Base-by-base conservation (phyloP, 148 eudicot genomes). In the Amaranthus cruentus region DNA sequence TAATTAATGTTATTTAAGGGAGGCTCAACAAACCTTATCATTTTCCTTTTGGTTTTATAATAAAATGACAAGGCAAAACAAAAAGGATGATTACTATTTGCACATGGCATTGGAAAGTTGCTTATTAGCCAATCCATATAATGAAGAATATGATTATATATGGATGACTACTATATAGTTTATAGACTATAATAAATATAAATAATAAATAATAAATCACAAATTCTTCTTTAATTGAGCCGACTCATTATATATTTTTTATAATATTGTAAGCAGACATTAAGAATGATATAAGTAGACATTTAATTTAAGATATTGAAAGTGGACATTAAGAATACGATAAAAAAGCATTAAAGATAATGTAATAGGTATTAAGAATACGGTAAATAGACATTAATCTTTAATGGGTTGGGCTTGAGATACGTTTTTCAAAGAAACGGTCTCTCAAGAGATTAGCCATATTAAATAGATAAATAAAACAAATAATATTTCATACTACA, bases 21-120 rank as follows among this genome's bases (percentile, higher is more conserved):
- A 55, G 72, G 73, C 69, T 76, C 77, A 72, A 72, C 83, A 58
- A 80, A 81, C 74, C 77, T 76, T 81, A 81, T 76, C 71, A 75
- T 75, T 73, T 71, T 66, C 46, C 53, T 49, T 15, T 7, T 18
- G 73, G 58, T 57, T 60, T 66, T 72, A 72, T 76, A 7, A 60
- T 28, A 28, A 7, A 55, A 55, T 55, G 72, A 49, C 66, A 68
- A 74, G 28, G 73, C 60, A 69, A 80, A 71, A 65, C 74, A 73
- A 76, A 80, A 80, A 66, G 46, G 18, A 75, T 80, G 76, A 71
- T n/a, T 66, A 66, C 9, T 65, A 44, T 65, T 47, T 71, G 76
- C 83, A 80, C 83, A 80, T 80, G 83, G 83, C 61, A 9, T 49
- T 55, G n/a, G 11, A 70, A 69, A 62, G 55, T 69, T 69, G 78